Percentiles rank a stretch among this genome's conserved stretches.
Evolutionary conservation across 2,329 filamentous ascomycete species (phyloP).

Genomic region (Rosellinia necatrix): DNA sequence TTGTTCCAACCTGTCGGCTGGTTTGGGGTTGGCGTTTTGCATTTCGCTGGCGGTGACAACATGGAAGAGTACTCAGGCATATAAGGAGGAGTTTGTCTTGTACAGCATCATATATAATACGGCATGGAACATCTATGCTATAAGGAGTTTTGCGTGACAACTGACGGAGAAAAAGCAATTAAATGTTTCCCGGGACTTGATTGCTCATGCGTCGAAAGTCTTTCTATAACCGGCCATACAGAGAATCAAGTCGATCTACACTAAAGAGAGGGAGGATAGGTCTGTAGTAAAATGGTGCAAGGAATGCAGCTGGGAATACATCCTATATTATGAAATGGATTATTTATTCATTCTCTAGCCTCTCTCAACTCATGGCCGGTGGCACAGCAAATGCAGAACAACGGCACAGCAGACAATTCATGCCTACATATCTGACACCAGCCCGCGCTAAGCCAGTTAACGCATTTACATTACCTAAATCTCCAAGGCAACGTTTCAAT

Average conservation of each 20-base stretch:
- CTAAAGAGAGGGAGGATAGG: too few relatives aligned
- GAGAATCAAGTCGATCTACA: too few relatives aligned
- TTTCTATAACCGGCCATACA: too few relatives aligned
- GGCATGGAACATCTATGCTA: neutral
- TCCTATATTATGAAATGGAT: too few relatives aligned
- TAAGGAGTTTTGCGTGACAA: too few relatives aligned
- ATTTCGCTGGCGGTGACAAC: slow-evolving; percentile 12
- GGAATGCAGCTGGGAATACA: too few relatives aligned
- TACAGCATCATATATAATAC: slow-evolving; percentile 3
- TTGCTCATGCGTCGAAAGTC: too few relatives aligned
- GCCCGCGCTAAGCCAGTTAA: neutral
- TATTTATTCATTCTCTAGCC: too few relatives aligned
- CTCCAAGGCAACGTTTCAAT: neutral
- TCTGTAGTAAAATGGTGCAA: too few relatives aligned
- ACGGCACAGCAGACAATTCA: neutral
- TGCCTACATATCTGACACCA: too few relatives aligned
- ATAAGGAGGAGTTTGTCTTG: slow-evolving; percentile 9
- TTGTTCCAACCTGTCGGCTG: neutral
- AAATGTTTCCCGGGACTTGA: too few relatives aligned
- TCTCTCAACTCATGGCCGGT: neutral
- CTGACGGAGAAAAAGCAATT: too few relatives aligned
- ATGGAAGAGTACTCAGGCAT: slow-evolving; percentile 1
- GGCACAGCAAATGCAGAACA: neutral
- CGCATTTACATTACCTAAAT: neutral
- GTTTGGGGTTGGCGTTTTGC: slow-evolving; percentile 3